A percentile compares a stretch with the other conserved stretches of the same genome.
Evolutionary conservation across 495 filamentous ascomycete species (phyloP).

Genomic region (Podospora tetraspora): DNA sequence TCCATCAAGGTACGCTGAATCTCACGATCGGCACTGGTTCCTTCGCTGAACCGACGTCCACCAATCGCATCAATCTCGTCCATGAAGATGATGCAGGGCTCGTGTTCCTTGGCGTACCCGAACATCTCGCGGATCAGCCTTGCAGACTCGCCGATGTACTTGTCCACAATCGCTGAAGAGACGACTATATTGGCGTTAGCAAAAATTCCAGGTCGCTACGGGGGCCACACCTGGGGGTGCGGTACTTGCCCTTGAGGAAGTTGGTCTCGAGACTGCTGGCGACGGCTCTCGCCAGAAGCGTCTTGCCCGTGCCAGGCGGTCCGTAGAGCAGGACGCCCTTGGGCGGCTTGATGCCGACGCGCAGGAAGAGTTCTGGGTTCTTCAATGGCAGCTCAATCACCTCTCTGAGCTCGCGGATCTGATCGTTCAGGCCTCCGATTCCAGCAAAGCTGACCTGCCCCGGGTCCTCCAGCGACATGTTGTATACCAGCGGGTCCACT

Average conservation of each 20-base stretch:
- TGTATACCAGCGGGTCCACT: constrained; percentile 98
- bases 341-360: constrained; percentile 97
- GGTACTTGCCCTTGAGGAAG: constrained; percentile 80
- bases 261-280: constrained; percentile 97
- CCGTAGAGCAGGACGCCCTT: constrained; percentile 98
- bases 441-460: constrained; percentile 98
- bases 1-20: constrained; percentile 99
- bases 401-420: constrained; percentile 95
- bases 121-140: constrained; percentile 99
- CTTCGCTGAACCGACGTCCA: constrained; percentile 94
- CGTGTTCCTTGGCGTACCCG: constrained; percentile 98
- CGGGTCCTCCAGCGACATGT: constrained; percentile 98
- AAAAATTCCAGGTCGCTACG: neutral
- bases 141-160: constrained; percentile 98
- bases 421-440: constrained; percentile 97
- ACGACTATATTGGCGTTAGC: constrained; percentile 58
- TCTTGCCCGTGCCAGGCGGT: constrained; percentile 97
- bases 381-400: constrained; percentile 98
- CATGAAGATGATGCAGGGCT: constrained; percentile 99
- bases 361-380: constrained; percentile 94
- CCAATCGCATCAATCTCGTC: constrained; percentile 99
- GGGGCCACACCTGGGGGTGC: neutral
- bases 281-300: constrained; percentile 87
- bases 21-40: constrained; percentile 95
- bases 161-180: constrained; percentile 99